phyloP scores from a whole-genome alignment of 2,329 filamentous ascomycete species.

The Microsporum canis region DNA sequence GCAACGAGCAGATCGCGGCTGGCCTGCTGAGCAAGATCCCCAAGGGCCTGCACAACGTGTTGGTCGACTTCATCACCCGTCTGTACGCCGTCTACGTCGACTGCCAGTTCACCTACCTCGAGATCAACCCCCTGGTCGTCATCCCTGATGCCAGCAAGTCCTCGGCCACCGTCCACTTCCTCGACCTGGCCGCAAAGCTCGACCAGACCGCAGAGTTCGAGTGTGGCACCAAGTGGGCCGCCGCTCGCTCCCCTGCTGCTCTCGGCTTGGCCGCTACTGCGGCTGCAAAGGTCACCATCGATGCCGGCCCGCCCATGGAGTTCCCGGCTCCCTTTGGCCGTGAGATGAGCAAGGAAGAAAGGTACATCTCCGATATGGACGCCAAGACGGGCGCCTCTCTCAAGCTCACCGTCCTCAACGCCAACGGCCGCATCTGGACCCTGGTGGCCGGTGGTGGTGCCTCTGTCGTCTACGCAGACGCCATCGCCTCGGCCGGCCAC shows the following conservation, averaged over 20 bases:
- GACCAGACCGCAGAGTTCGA: slow-evolving; percentile 99
- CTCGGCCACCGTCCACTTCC: slow-evolving; percentile 91
- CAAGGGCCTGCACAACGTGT: slow-evolving; percentile 89
- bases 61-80: slow-evolving; percentile 97
- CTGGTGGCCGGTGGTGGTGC: slow-evolving; percentile 98
- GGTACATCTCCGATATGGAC: slow-evolving; percentile 96
- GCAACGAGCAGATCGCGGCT: slow-evolving; percentile 82
- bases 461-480: slow-evolving; percentile 96
- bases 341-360: slow-evolving; percentile 97
- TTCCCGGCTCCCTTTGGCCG: slow-evolving; percentile 98
- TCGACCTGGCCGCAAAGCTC: slow-evolving; percentile 95
- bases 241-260: slow-evolving; percentile 80
- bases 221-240: slow-evolving; percentile 97
- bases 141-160: slow-evolving; percentile 89
- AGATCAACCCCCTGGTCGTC: slow-evolving; percentile 98
- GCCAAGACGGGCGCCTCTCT: slow-evolving; percentile 98
- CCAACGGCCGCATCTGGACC: slow-evolving; percentile 88
- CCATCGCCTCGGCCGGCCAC: slow-evolving; percentile 92
- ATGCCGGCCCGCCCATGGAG: slow-evolving; percentile 95
- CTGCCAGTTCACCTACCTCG: slow-evolving; percentile 99
- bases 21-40: slow-evolving; percentile 86
- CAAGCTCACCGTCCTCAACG: slow-evolving; percentile 93
- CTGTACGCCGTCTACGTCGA: slow-evolving; percentile 98
- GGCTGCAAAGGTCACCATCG: slow-evolving; percentile 72
- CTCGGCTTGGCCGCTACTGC: slow-evolving; percentile 63